Percentiles rank a stretch among this genome's conserved stretches.
Conservation (phyloP, 306 rosid species). For the Astragalus membranaceus region DNA sequence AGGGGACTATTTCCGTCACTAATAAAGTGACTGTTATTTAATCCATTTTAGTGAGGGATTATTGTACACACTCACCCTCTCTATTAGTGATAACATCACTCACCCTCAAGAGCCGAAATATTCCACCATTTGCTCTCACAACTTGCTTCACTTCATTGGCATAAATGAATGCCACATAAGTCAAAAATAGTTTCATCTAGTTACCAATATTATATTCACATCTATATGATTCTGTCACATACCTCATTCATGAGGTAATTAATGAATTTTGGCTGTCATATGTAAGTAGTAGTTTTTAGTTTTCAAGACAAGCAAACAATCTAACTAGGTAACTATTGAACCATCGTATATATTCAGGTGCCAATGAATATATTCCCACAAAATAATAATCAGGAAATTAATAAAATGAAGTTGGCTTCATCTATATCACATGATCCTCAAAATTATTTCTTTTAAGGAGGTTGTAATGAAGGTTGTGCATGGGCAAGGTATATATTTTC, state of each 20-base stretch:
- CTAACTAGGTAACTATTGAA: neutral
- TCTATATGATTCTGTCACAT: neutral
- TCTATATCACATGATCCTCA: slow-evolving; percentile 33
- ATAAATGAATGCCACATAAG: neutral
- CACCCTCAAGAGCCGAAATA: no score
- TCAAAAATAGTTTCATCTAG: neutral
- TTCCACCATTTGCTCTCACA: neutral
- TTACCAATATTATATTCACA: neutral
- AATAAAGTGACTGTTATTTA: no score
- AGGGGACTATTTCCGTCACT: no score
- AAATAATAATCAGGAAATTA: neutral
- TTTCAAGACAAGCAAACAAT: neutral
- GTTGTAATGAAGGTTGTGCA: slow-evolving; percentile 27
- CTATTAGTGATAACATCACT: no score
- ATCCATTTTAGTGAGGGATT: no score
- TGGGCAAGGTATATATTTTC: neutral
- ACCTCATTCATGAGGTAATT: neutral
- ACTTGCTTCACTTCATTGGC: neutral
- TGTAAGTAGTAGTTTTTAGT: neutral
- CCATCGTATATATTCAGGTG: no score
- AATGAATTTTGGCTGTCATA: neutral
- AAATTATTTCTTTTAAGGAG: slow-evolving; percentile 31
- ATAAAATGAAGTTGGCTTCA: slow-evolving; percentile 28
- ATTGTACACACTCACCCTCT: no score
- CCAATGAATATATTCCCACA: neutral